Evolutionary conservation across 2,329 filamentous ascomycete species (phyloP), one percentile per base, ranked within the genome.

Genomic region (Calonectria multiphialidica): DNA sequence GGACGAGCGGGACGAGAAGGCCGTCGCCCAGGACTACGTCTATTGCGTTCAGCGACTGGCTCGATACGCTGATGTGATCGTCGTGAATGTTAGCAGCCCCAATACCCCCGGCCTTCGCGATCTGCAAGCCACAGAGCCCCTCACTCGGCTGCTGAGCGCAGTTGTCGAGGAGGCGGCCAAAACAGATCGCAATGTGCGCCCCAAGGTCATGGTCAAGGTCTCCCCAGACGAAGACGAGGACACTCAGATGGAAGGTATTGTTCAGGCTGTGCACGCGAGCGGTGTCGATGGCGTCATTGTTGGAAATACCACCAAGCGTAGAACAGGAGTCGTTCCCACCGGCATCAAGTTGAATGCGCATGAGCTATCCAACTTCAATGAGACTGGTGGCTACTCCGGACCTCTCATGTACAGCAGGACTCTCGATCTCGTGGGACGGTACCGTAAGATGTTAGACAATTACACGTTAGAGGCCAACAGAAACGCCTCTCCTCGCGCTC

Each of bases 261-360:
- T 95, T 72, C 91, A 95, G 77, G 96, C 96, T 0, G 92, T 98
- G 16, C 93, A 92, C 87, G 88, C 88, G 76, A 95, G 94, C 72
- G 96, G 96, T 8, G 96, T 98, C 2, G 96, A 98, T 78, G 97
- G 97, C 30, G 92, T 99, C 42, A 98, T 99, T 74, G 96, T 99
- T 5, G 97, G 96, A 13, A 99, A 99, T 86, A 99, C 97, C 0
- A 99, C 97, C 3, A 98, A 97, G 85, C 90, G 93, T 75, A 90
- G 97, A 53, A 90, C 92, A 0, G 92, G 92, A 4, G 86, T 96
- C 3, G 82, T 96, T 0, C 93, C 95, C 0, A 85, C 88, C 30
- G 92, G 93, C 30, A 90, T 93, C 75, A 83, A 86, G 40, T 87
- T 98, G 33, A 90, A 92, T 0, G 79, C 86, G 2, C 87, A 90